These are phyloP conservation scores for Kodamaea kakaduensis DNA, from an alignment of 805 yeast genomes.

Conservation along the genomic window DNA sequence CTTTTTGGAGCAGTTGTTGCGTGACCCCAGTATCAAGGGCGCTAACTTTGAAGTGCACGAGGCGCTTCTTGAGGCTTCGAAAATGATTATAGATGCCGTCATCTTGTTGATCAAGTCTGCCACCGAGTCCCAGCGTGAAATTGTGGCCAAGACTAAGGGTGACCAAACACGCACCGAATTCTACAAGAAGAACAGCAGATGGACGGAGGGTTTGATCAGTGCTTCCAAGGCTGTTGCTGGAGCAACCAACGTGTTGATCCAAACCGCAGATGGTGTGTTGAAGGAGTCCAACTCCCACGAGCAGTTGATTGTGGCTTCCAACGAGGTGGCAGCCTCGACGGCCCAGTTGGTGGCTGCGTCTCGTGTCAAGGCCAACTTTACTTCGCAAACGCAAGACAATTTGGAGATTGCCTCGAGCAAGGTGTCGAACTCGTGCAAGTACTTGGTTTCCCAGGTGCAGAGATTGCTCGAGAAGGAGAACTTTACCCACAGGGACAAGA, in stretches of 20 bases:
- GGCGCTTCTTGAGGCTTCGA: constrained; percentile 72
- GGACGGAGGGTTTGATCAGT: constrained; percentile 91
- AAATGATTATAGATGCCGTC: constrained; percentile 76
- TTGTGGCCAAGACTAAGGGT: constrained; percentile 68
- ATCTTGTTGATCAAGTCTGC: constrained; percentile 69
- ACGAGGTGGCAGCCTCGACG: constrained; percentile 88
- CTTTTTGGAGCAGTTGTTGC: constrained; percentile 51
- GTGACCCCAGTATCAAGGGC: constrained; percentile 49
- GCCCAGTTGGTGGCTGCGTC: constrained; percentile 92
- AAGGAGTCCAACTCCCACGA: constrained; percentile 64
- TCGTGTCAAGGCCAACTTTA: constrained; percentile 74
- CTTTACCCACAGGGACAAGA: constrained; percentile 16
- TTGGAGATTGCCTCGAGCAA: constrained; percentile 65
- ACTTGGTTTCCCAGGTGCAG: constrained; percentile 69
- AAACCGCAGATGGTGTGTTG: constrained; percentile 83
- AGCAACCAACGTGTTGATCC: constrained; percentile 75
- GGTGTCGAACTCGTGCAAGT: constrained; percentile 73
- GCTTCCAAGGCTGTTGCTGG: constrained; percentile 86
- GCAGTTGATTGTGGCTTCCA: constrained; percentile 83
- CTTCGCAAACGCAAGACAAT: constrained; percentile 71
- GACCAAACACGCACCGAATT: constrained; percentile 64
- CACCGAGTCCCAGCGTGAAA: constrained; percentile 76
- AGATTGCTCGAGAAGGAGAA: constrained; percentile 42
- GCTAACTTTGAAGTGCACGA: constrained; percentile 68
- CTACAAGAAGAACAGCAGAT: constrained; percentile 81